Evolutionary conservation across 129 eudicot genomes (phyloP).

Genomic region (Escallonia rubra): DNA sequence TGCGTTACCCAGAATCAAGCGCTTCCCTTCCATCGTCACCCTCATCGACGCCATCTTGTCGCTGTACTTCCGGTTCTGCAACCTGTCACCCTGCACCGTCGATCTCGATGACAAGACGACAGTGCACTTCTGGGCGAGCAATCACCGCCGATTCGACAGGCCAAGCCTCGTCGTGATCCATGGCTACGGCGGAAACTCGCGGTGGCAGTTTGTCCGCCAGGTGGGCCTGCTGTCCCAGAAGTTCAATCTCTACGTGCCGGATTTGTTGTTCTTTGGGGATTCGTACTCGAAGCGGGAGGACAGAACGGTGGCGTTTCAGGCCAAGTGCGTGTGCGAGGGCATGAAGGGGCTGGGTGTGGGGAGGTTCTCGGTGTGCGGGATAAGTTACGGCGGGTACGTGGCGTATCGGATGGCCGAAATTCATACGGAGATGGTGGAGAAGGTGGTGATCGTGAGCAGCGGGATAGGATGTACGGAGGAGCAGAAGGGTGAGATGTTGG

Average conservation of each 20-base stretch:
- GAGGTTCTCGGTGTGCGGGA: constrained; percentile 45
- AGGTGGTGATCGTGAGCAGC: constrained; percentile 61
- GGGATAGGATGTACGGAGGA: constrained; percentile 50
- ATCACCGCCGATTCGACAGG: constrained; percentile 33
- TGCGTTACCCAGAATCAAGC: constrained; percentile 21
- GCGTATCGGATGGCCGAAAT: constrained; percentile 71
- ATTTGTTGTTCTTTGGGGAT: constrained; percentile 63
- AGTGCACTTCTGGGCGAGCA: constrained; percentile 52
- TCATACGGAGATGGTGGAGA: constrained; percentile 51
- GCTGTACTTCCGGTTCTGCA: constrained; percentile 34
- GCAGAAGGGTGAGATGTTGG: constrained; percentile 40
- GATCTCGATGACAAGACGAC: constrained; percentile 59
- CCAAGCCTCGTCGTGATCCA: constrained; percentile 64
- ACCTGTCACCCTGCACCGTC: constrained; percentile 45
- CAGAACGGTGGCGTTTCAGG: constrained; percentile 54
- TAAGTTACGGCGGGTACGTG: constrained; percentile 84
- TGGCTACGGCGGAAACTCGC: constrained; percentile 69
- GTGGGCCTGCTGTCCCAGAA: constrained; percentile 24
- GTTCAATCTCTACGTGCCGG: constrained; percentile 71
- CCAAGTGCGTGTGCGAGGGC: constrained; percentile 48
- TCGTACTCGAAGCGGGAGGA: constrained; percentile 39
- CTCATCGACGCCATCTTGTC: constrained; percentile 30
- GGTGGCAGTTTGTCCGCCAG: constrained; percentile 57
- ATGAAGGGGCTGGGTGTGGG: constrained; percentile 62
- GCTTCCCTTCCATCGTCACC: constrained; percentile 31